Conservation (phyloP, 2,329 filamentous ascomycete species). For the Elsinoe arachidis region DNA sequence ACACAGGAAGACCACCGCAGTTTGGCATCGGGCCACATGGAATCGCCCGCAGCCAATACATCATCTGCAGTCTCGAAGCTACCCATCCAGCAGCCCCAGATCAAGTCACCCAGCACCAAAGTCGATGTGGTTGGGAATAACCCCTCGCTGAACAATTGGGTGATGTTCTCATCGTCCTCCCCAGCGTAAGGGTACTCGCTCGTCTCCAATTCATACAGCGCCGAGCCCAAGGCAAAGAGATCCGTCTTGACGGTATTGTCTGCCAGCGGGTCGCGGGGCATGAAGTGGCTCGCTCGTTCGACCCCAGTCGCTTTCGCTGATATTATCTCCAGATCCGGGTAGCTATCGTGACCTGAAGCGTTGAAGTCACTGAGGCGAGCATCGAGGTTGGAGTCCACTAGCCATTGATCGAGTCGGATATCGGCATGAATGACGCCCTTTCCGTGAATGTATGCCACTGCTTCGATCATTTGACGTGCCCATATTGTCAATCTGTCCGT, state of each 20-base stretch:
- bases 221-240: conserved; percentile 12
- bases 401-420: conserved; percentile 15
- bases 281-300: conserved; percentile 10
- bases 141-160: neutral
- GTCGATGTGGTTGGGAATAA: neutral
- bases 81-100: neutral
- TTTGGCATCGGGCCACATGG: neutral
- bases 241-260: conserved; percentile 12
- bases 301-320: neutral
- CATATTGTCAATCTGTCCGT: neutral
- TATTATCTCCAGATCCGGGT: neutral
- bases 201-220: conserved; percentile 10
- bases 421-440: conserved; percentile 14
- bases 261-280: conserved; percentile 7
- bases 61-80: neutral
- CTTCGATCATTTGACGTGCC: conserved; percentile 15
- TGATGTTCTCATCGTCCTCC: neutral
- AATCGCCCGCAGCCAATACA: neutral
- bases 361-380: conserved; percentile 14
- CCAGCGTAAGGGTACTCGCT: neutral
- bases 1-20: neutral
- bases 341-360: conserved; percentile 3
- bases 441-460: conserved; percentile 11
- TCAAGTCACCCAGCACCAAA: neutral
- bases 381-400: conserved; percentile 2